A percentile compares a stretch with the other conserved stretches of the same genome.
Conservation (phyloP, 148 eudicot genomes). For the Amaranthus hypochondriacus region DNA sequence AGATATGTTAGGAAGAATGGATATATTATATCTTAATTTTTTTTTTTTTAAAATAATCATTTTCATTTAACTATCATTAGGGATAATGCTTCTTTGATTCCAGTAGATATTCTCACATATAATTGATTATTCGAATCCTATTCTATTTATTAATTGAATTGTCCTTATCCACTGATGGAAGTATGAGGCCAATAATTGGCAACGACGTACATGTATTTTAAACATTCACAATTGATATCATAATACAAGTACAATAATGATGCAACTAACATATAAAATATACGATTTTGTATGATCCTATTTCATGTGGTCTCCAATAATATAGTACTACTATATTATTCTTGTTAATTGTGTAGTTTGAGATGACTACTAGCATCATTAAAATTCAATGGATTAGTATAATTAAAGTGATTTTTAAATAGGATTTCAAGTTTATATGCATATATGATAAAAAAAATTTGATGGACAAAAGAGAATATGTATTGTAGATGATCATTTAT, state of each 20-base stretch:
- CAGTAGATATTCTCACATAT: constrained; percentile 4
- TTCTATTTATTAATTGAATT: background rate
- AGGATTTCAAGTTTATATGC: no score
- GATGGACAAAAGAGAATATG: no score
- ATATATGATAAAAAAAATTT: no score
- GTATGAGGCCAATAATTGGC: constrained; percentile 24
- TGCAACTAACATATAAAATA: no score
- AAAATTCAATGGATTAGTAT: no score
- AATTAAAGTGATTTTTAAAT: no score
- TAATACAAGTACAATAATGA: background rate
- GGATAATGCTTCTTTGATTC: constrained; percentile 1
- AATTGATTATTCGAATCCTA: background rate
- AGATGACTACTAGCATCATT: no score
- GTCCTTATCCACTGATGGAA: constrained; percentile 18
- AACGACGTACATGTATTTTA: background rate
- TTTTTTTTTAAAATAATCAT: no score
- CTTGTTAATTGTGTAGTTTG: background rate
- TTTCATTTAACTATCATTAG: background rate
- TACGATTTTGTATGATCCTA: background rate
- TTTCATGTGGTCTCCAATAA: constrained; percentile 7
- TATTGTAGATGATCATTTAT: no score
- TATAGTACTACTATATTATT: background rate
- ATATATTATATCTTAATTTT: no score
- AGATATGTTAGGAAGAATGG: no score
- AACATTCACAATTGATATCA: background rate